Base-by-base conservation (phyloP, 2,329 filamentous ascomycete genomes). In the Cryphonectria nitschkei region DNA sequence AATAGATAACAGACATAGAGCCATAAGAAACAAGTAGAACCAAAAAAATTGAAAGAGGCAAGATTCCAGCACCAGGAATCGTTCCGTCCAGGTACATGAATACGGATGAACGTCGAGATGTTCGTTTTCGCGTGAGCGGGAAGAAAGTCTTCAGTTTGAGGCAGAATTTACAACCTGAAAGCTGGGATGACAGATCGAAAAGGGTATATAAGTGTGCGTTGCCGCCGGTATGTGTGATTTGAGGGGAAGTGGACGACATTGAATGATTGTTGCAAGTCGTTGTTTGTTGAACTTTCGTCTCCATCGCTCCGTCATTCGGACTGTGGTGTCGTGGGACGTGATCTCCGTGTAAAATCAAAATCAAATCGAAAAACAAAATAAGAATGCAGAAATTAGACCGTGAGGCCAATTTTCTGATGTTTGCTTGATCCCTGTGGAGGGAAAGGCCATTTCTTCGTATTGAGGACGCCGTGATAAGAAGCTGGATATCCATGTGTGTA, bases 41-140 rank as follows among this genome's bases (percentile, higher is more conserved):
- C 6, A 6, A 34, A 34, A 34, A 34, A 34, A 34, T 3, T 34
- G 34, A 34, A 34, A 34, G 34, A 34, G 3, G 6, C 34, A 34
- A 34, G 61, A 70, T 46, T 64, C 22, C n/a, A 19, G 61, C 9
- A 46, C 32, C 32, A n/a, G 32, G 69, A 56, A 67, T 68, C 69
- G 69, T 68, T 71, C 65, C 29, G 67, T 70, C 63, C 74, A 69
- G 67, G 71, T 64, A 70, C 72, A 65, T 73, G 68, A 72, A 69
- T 69, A 67, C 70, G 43, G 60, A 67, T 29, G 39, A 43, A 39
- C 26, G 37, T 50, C 41, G 41, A 54, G n/a, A 22, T 37, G 54
- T 72, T 61, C 70, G 67, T 63, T 58, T 76, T 78, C 76, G 78
- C 78, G 78, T 77, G 78, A 78, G 78, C 78, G 77, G 73, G 72